These are phyloP conservation scores for Elsinoe australis DNA, from an alignment of 2,329 filamentous ascomycete species.

Conservation along the genomic window DNA sequence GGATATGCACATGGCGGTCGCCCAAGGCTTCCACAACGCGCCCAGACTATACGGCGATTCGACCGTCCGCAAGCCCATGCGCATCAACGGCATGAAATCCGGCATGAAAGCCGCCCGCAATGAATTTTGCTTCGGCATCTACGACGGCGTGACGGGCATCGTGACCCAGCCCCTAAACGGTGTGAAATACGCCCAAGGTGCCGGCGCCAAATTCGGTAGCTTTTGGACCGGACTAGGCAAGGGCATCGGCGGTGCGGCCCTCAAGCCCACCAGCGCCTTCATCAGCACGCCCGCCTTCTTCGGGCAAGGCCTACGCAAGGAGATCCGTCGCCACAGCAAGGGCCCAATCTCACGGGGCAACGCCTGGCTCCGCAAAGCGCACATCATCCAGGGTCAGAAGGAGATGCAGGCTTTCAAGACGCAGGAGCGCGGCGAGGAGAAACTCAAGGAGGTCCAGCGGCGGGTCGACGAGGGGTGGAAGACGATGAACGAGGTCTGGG, in stretches of 20 bases:
- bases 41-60: constrained; percentile 79
- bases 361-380: constrained; percentile 22
- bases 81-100: constrained; percentile 68
- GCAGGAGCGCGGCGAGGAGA: constrained; percentile 15
- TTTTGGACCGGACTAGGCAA: constrained; percentile 59
- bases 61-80: constrained; percentile 67
- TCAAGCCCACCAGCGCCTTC: constrained; percentile 68
- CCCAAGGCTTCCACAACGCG: constrained; percentile 81
- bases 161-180: constrained; percentile 69
- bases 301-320: constrained; percentile 73
- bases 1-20: constrained; percentile 74
- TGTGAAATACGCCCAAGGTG: constrained; percentile 45
- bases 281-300: constrained; percentile 66
- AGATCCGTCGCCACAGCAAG: constrained; percentile 52
- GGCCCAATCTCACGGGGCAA: constrained; percentile 22
- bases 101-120: constrained; percentile 72
- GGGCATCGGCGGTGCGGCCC: constrained; percentile 69
- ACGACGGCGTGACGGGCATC: constrained; percentile 72
- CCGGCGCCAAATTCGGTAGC: constrained; percentile 27
- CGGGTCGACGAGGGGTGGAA: constrained; percentile 28
- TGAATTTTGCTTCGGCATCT: constrained; percentile 54
- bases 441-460: constrained; percentile 20
- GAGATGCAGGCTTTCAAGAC: constrained; percentile 24
- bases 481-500: constrained; percentile 30
- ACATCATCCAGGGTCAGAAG: constrained; percentile 28